Base-by-base conservation (phyloP, 1,284 basidiomycete species). In the Singerocomus rubriflavus region DNA sequence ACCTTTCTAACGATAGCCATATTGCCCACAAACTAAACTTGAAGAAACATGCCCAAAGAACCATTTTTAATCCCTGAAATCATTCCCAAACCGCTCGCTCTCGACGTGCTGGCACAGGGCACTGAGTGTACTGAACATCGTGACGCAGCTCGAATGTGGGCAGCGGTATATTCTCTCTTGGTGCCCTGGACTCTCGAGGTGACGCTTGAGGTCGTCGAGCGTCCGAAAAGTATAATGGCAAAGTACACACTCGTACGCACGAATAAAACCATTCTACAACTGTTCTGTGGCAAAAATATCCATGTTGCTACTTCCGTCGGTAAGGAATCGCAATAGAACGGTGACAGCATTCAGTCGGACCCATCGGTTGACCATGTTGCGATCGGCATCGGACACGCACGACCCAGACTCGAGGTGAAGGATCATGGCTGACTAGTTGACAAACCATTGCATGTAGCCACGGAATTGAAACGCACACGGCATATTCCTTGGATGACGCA, bases 71-170 rank as follows among this genome's bases (percentile, higher is more conserved):
- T n/a, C n/a, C n/a, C n/a, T n/a, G n/a, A n/a, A n/a, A n/a, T n/a
- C n/a, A n/a, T n/a, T n/a, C n/a, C 76, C 78, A 58, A 80, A 82
- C 12, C 54, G 65, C 60, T 75, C 75, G 57, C 79, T 82, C 67
- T 82, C 80, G 12, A 82, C 71, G 53, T 82, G 80, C 61, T 78
- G 75, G 43, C 73, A 76, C 41, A 82, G 57, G 3, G 56, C 76
- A 48, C 78, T 80, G 56, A 82, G 57, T 3, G 56, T 76, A 48
- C 78, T 80, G 56, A 80, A 82, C n/a, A 56, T 59, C 31, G 46
- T 27, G 8, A 47, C 48, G 55, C 80, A 82, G 6, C 59, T 64
- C 6, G 33, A 51, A 21, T 70, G 60, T 2, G 73, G 76, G 57
- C 74, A 84, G 27, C 68, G 59, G 62, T 75, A 78, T 6, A 70